phyloP scores from a whole-genome alignment of 2,329 filamentous ascomycete genomes.

The Cladosporium halotolerans region DNA sequence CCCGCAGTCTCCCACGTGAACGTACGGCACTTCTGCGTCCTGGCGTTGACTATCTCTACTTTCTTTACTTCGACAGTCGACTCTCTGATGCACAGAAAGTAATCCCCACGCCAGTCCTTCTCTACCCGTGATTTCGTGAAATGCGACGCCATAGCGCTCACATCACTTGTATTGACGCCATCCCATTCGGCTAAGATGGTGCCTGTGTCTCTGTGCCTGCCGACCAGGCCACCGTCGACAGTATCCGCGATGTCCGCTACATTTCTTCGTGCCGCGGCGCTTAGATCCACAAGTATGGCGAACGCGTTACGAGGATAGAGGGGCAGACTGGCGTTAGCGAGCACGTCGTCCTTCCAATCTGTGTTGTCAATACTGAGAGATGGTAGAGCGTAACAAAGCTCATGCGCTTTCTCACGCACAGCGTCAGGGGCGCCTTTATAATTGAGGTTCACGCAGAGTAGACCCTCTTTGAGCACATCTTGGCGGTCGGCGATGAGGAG shows the following conservation, averaged over 20 bases:
- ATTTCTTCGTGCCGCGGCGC: background rate
- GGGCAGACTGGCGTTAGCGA: background rate
- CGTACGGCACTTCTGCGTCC: background rate
- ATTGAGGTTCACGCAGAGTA: background rate
- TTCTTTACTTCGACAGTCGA: background rate
- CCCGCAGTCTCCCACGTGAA: background rate
- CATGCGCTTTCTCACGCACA: background rate
- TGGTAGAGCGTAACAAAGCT: background rate
- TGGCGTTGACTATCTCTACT: background rate
- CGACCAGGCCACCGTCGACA: background rate
- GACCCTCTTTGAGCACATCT: background rate
- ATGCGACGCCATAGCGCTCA: background rate
- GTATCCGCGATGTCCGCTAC: background rate
- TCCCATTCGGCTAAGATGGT: background rate
- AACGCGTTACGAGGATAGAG: background rate
- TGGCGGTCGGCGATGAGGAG: background rate
- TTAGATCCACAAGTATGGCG: background rate
- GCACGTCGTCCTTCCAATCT: background rate
- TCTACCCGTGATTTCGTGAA: background rate
- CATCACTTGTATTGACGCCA: background rate
- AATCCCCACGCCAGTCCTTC: background rate
- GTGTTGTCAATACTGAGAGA: background rate
- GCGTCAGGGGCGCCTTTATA: background rate
- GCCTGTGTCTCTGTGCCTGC: background rate
- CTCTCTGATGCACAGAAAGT: background rate